Conservation (phyloP, 495 filamentous ascomycete species). For the Ascodesmis nigricans region DNA sequence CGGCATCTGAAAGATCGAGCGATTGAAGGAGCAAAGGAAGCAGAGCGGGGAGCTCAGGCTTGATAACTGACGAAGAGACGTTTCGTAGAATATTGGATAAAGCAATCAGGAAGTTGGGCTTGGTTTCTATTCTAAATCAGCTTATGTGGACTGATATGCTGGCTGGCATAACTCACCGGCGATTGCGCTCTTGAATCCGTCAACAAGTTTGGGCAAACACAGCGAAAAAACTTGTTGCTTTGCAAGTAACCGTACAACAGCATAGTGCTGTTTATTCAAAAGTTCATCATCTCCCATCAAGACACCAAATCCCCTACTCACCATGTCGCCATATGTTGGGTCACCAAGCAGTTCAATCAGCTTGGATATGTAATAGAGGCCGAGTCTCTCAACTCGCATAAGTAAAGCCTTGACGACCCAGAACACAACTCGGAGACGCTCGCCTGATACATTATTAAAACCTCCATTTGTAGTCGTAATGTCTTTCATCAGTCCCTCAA, state of each 20-base stretch:
- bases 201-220: slow-evolving; percentile 35
- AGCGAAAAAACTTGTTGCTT: slow-evolving; percentile 45
- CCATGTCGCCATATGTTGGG: slow-evolving; percentile 25
- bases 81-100: slow-evolving; percentile 41
- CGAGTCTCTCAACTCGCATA: slow-evolving; percentile 24
- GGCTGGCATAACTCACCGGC: slow-evolving; percentile 8
- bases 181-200: slow-evolving; percentile 31
- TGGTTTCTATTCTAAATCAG: slow-evolving; percentile 21
- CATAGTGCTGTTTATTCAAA: slow-evolving; percentile 41
- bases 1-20: slow-evolving; percentile 36
- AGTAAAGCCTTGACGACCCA: slow-evolving; percentile 35
- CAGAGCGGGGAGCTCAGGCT: slow-evolving; percentile 35
- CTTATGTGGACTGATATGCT: background rate
- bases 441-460: slow-evolving; percentile 1
- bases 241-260: slow-evolving; percentile 38
- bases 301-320: slow-evolving; percentile 37
- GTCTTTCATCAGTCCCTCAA: slow-evolving; percentile 2
- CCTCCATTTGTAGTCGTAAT: slow-evolving; percentile 2
- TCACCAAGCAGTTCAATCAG: slow-evolving; percentile 37
- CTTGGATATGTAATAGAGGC: slow-evolving; percentile 28
- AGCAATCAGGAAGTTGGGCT: slow-evolving; percentile 44
- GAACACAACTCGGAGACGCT: slow-evolving; percentile 26
- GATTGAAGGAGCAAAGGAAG: slow-evolving; percentile 47
- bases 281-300: slow-evolving; percentile 42
- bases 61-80: slow-evolving; percentile 36